A percentile compares a stretch with the other conserved stretches of the same genome.
These are phyloP conservation scores for Pseudoscleropodium purum DNA, from an alignment of 225 moss, liverwort and hornwort species.

Conservation along the genomic window DNA sequence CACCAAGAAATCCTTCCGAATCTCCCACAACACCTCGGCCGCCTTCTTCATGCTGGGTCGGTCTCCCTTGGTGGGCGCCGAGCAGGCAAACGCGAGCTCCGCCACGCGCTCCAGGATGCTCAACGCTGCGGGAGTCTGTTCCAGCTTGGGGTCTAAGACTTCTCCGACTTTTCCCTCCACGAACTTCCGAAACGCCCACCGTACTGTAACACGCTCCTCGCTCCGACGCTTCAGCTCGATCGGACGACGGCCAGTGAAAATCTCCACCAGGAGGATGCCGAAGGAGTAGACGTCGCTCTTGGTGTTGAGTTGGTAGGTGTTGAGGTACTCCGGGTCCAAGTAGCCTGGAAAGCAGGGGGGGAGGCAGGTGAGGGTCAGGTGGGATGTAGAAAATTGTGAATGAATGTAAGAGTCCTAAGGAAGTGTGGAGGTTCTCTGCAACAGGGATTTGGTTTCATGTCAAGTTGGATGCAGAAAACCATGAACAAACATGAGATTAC, in stretches of 20 bases:
- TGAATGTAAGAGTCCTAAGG: not conserved
- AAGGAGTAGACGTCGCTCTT: constrained; percentile 65
- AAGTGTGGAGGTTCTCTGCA: not conserved
- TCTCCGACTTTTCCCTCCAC: constrained; percentile 39
- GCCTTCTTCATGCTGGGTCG: constrained; percentile 59
- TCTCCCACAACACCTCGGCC: constrained; percentile 42
- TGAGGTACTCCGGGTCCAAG: constrained; percentile 53
- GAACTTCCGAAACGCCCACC: constrained; percentile 57
- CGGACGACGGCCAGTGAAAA: constrained; percentile 42
- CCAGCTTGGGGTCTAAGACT: constrained; percentile 36
- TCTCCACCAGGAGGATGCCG: constrained; percentile 41
- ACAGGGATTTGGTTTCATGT: not conserved
- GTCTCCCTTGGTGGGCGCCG: constrained; percentile 45
- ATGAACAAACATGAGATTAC: not conserved
- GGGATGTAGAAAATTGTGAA: too few species aligned
- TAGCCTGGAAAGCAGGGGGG: constrained; percentile 24
- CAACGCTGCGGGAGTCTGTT: constrained; percentile 14
- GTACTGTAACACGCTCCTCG: constrained; percentile 43
- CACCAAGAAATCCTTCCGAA: constrained; percentile 43
- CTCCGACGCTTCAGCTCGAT: constrained; percentile 34
- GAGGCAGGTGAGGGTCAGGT: not conserved
- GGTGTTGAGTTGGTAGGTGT: constrained; percentile 37
- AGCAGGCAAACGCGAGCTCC: constrained; percentile 59
- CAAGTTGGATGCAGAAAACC: not conserved
- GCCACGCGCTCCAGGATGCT: constrained; percentile 26